Evolutionary conservation across 331 rosid species (phyloP), one percentile per base, ranked within the genome.

Genomic region (Stylosanthes scabra): DNA sequence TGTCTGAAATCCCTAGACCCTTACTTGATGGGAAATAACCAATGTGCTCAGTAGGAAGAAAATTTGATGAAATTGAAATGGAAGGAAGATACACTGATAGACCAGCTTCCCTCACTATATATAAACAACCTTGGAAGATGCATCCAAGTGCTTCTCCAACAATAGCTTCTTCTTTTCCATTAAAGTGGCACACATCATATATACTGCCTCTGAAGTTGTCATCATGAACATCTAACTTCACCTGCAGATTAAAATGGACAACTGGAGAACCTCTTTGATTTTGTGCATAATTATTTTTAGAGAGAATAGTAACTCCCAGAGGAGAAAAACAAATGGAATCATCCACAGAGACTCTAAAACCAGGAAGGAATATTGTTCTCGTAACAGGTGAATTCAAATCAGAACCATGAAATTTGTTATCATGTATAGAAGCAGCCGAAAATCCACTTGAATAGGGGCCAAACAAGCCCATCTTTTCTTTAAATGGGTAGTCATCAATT

Each of bases 31-130:
- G 90, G 77, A 73, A 66, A 78, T 82, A 85, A 55, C 89, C 88
- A 71, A 82, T 82, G 71, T 81, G 75, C 62, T 88, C 94, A 75
- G 84, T 71, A 56, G 96, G 93, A 75, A 89, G 83, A 59, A 88
- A 83, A 82, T 80, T 86, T 44, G 90, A 71, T 20, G 86, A 81
- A 72, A 83, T 70, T 71, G 96, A 79, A 69, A 91, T 9, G 66
- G 98, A 91, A 51, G 98, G 96, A 68, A 89, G 76, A 79, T 89
- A 84, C 76, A 91, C 95, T 5, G 89, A 91, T 75, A 94, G 87
- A 72, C 96, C 96, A 59, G 68, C 76, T 62, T 86, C 92, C 76
- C 96, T 89, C 54, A 94, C 97, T 78, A 94, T 76, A 83, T 94
- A 91, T 56, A 91, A 81, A 71, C 83, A 85, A 47, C 97, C 98